Evolutionary conservation across 2,329 filamentous ascomycete genomes (phyloP).

Genomic region (Aspergillus tanneri): DNA sequence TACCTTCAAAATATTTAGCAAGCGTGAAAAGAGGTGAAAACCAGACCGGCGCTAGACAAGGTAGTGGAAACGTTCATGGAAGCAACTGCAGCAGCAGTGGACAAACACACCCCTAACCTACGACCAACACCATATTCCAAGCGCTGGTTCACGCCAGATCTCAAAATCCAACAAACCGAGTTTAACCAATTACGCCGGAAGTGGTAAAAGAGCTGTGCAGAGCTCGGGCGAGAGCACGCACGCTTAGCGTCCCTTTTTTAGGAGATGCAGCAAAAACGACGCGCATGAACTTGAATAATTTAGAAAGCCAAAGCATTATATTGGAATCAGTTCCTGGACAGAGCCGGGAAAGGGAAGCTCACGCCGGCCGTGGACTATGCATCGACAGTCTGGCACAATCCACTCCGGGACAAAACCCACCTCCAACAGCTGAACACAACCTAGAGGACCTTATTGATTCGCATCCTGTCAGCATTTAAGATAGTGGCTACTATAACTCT

Average conservation of each 20-base stretch:
- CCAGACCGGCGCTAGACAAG: slow-evolving; percentile 7
- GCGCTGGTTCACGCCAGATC: too few species aligned
- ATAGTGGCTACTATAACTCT: slow-evolving; percentile 17
- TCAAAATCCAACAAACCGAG: too few species aligned
- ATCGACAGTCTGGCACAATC: slow-evolving; percentile 24
- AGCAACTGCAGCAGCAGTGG: too few species aligned
- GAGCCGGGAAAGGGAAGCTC: slow-evolving; percentile 26
- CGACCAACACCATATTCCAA: slow-evolving; percentile 24
- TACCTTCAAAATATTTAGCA: too few species aligned
- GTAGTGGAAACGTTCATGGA: slow-evolving; percentile 15
- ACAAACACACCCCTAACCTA: slow-evolving; percentile 5
- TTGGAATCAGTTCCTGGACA: slow-evolving; percentile 19
- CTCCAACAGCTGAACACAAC: slow-evolving; percentile 17
- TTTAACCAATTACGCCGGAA: too few species aligned
- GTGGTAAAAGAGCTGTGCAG: too few species aligned
- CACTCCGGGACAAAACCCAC: slow-evolving; percentile 19
- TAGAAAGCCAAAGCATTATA: slow-evolving; percentile 17
- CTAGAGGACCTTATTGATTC: slow-evolving; percentile 17
- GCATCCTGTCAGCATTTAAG: slow-evolving; percentile 21
- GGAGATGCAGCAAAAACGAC: slow-evolving; percentile 14
- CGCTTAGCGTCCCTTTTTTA: slow-evolving; percentile 12
- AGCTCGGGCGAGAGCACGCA: slow-evolving; percentile 4
- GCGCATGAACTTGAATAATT: slow-evolving; percentile 18
- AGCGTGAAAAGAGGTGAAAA: too few species aligned
- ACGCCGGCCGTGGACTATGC: slow-evolving; percentile 23